phyloP scores from a whole-genome alignment of 257 asterid genomes.

The Eucommia ulmoides region DNA sequence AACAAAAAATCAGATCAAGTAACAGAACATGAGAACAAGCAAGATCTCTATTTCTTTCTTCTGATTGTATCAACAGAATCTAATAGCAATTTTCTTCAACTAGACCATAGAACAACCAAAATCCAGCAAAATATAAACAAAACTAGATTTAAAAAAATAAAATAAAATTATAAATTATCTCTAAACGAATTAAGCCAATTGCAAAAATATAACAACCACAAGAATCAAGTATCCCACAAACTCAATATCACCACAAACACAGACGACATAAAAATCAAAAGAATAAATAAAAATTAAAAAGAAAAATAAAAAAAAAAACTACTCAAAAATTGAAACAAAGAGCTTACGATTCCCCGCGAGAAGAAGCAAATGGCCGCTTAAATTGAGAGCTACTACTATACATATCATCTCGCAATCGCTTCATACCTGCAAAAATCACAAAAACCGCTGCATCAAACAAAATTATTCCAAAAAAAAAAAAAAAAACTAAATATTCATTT shows the following conservation, averaged over 20 bases:
- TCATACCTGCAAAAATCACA: constrained; percentile 46
- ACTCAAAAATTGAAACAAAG: constrained; percentile 2
- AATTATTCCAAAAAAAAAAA: not conserved
- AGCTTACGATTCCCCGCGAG: constrained; percentile 85
- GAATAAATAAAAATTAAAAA: constrained; percentile 6
- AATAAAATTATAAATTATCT: not conserved
- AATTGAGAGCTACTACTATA: constrained; percentile 53
- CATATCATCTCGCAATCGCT: constrained; percentile 73
- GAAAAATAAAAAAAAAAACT: constrained; percentile 9
- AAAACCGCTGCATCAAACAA: not conserved
- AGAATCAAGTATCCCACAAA: too few relatives aligned
- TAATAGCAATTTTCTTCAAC: not conserved
- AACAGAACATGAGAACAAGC: too few relatives aligned
- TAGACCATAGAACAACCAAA: not conserved
- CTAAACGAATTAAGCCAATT: not conserved
- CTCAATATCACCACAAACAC: not conserved
- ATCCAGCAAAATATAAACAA: not conserved
- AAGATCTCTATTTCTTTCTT: not conserved
- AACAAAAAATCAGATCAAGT: too few relatives aligned
- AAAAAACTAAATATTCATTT: not conserved
- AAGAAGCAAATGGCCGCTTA: constrained; percentile 68
- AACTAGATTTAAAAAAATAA: not conserved
- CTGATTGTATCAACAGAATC: not conserved
- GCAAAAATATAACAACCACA: not conserved
- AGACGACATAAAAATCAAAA: not conserved